phyloP scores from a whole-genome alignment of 1,139 yeast genomes.

The Kodamaea derodonti region DNA sequence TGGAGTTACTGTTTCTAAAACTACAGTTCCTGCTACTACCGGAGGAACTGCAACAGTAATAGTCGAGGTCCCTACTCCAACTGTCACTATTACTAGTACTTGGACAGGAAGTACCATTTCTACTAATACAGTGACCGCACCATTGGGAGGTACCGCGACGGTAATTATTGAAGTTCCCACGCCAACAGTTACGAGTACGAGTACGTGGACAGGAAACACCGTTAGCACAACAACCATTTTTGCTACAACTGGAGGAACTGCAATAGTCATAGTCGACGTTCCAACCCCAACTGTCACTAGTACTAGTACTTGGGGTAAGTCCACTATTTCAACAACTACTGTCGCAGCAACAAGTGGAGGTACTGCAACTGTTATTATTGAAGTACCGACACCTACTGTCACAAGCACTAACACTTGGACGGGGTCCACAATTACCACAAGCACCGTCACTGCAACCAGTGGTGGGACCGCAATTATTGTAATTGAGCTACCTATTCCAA shows the following conservation, averaged over 20 bases:
- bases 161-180: constrained; percentile 14
- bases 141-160: constrained; percentile 12
- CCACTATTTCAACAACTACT: constrained; percentile 6
- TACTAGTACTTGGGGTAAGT: constrained; percentile 4
- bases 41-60: constrained; percentile 15
- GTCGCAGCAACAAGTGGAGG: constrained; percentile 9
- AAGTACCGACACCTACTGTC: constrained; percentile 11
- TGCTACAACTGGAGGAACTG: constrained; percentile 3
- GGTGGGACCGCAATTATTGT: constrained; percentile 8
- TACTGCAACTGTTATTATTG: constrained; percentile 14
- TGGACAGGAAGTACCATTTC: constrained; percentile 5
- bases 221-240: constrained; percentile 8
- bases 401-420: constrained; percentile 13
- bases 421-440: not conserved
- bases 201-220: constrained; percentile 8
- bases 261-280: constrained; percentile 6
- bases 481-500: constrained; percentile 5
- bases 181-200: constrained; percentile 9
- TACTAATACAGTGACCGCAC: constrained; percentile 7
- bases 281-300: constrained; percentile 11
- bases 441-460: constrained; percentile 1
- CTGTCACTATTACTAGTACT: constrained; percentile 6
- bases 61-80: constrained; percentile 15
- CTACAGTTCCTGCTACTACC: constrained; percentile 5
- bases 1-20: constrained; percentile 3